Evolutionary conservation across 139 green algal genomes (phyloP), one percentile per base, ranked within the genome.

Genomic region (Closterium sp.): DNA sequence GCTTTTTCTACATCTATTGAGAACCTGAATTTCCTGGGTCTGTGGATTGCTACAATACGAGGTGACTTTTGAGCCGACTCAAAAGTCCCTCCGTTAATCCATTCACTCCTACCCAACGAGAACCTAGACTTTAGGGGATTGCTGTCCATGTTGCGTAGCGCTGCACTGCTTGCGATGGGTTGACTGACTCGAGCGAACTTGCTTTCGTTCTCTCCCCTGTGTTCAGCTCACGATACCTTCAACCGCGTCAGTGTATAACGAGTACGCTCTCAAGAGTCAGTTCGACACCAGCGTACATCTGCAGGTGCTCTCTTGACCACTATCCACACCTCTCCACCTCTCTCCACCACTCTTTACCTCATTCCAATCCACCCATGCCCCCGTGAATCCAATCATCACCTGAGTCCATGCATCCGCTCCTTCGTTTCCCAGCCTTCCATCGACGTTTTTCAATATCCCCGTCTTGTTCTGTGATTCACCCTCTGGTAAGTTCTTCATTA

Each of bases 221-320:
- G 16, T 28, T 89, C 92, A 94, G 89, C 96, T 99, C 10, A 98
- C 96, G 0, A 96, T 99, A 32, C 97, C 97, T 32, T 97, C 96
- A 7, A 93, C 97, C 23, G 97, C 97, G 3, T 97, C 93, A 28
- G 98, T 99, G 30, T 99, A 98, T 92, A 99, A 99, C 92, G 97
- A 99, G 92, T 96, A 97, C 91, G 96, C 97, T 30, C 94, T 99
- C 35, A 99, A 99, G 95, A 97, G 96, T 92, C 96, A 99, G 93
- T 99, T 99, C 90, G 97, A 99, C 84, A 99, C 97, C 0, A 97
- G 94, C 88, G 97, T 99, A 55, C 96, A 98, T 93, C 93, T 99
- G 85, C 97, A 98, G 95, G 95, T 94, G 43, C 81, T 33, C 36
- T 25, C 83, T 86, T 19, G 23, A 28, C 55, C 55, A 76, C 55